Percentiles rank a stretch among this genome's conserved stretches.
phyloP scores from a whole-genome alignment of 1,284 basidiomycete genomes.

The Rhizoctonia solani region DNA sequence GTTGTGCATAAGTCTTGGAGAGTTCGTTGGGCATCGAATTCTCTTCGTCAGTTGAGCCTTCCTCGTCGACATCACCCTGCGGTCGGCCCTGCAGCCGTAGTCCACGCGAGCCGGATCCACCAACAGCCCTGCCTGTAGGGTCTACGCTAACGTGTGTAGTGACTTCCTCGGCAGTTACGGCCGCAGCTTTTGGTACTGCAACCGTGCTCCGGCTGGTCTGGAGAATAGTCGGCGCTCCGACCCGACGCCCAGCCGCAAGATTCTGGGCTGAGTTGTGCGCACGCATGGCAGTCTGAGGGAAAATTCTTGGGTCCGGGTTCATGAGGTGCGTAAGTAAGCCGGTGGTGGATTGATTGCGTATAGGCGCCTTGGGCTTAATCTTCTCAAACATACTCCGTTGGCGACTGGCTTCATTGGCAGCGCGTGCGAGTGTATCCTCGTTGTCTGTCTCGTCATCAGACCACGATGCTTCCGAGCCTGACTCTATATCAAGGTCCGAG shows the following conservation, averaged over 20 bases:
- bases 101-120: slow-evolving; percentile 19
- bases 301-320: slow-evolving; percentile 62
- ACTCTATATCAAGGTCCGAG: slow-evolving; percentile 48
- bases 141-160: slow-evolving; percentile 42
- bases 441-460: slow-evolving; percentile 39
- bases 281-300: slow-evolving; percentile 32
- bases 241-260: slow-evolving; percentile 29
- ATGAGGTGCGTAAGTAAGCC: slow-evolving; percentile 69
- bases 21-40: slow-evolving; percentile 35
- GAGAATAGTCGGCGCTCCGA: slow-evolving; percentile 45
- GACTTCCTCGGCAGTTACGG: slow-evolving; percentile 54
- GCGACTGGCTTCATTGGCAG: slow-evolving; percentile 65
- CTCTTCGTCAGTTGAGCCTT: slow-evolving; percentile 56
- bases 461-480: slow-evolving; percentile 57
- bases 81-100: slow-evolving; percentile 61
- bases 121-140: slow-evolving; percentile 34
- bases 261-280: slow-evolving; percentile 39
- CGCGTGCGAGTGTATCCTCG: slow-evolving; percentile 43
- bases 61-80: slow-evolving; percentile 63
- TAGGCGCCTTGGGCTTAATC: slow-evolving; percentile 65
- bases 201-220: slow-evolving; percentile 66
- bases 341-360: slow-evolving; percentile 48
- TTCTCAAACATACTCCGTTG: slow-evolving; percentile 79
- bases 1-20: slow-evolving; percentile 39
- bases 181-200: slow-evolving; percentile 65